Base-by-base conservation (phyloP, 2,329 filamentous ascomycete species). In the Cryphonectria radicalis region DNA sequence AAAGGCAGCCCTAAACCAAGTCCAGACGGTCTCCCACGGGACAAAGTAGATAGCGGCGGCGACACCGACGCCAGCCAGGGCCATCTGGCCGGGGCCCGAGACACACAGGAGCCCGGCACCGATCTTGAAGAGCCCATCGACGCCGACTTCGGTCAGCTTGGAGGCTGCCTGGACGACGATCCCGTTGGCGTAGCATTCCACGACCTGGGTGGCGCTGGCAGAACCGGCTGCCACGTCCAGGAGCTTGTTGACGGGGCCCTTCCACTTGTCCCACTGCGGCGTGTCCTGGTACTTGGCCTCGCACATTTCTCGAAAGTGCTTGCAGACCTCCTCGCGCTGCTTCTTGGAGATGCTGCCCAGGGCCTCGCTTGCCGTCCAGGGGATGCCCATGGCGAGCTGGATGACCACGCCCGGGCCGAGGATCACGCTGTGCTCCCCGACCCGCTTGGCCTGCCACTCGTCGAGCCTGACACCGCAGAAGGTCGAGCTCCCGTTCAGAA, bases 391-490 rank as follows among this genome's bases (percentile, higher is more conserved):
- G 55, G 40, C 63, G 11, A 73, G 69, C 66, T 73, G 66, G 62
- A 73, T 73, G 66, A 71, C 59, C 43, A 73, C 71, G 46, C 70
- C 71, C 17, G 63, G 71, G 13, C 71, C 69, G 40, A 73, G 71
- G 69, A 73, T 73, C 62, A 73, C 55, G 69, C 71, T 73, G 69
- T 73, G 71, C 7, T 71, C 71, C 63, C 63, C 71, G n/a, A 69
- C 66, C 17, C 70, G 69, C 35, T 69, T 73, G 66, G 71, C 10
- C 66, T 73, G 71, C 71, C 71, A 73, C 35, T 73, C 71, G 66
- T 73, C 71, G 13, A 73, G 71, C 14, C 71, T 46, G 13, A 73
- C 63, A 22, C 63, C 46, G 66, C 71, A 73, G 50, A 73, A 73
- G 63, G 66, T 71, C 17, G 71, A 73, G 57, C 63, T 42, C 13